These are phyloP conservation scores for Talinum fruticosum DNA, from an alignment of 148 eudicot genomes.

Conservation along the genomic window DNA sequence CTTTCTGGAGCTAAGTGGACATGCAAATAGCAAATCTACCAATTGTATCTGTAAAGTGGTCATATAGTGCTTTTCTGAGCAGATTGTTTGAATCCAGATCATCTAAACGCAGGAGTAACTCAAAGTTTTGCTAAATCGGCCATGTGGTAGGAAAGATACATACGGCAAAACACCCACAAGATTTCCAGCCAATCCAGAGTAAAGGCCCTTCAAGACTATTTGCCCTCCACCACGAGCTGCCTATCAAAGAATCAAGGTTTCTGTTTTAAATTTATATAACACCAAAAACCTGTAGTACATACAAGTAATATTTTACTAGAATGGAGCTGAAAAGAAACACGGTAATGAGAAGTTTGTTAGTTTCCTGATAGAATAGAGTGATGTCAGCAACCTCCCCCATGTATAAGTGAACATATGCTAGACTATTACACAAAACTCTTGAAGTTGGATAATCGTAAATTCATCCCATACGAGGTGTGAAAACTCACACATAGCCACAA, in stretches of 20 bases:
- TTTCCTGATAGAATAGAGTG: background rate
- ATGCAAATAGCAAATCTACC: background rate
- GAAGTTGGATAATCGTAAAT: background rate
- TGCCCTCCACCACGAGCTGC: slow-evolving; percentile 91
- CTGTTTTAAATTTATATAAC: background rate
- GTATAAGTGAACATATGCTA: background rate
- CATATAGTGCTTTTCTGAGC: background rate
- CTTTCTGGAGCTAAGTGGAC: background rate
- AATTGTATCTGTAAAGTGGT: background rate
- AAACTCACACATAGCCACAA: background rate
- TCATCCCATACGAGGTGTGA: background rate
- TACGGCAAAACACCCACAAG: slow-evolving; percentile 96
- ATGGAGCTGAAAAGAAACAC: background rate
- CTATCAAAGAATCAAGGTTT: slow-evolving; percentile 35
- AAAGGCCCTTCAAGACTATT: slow-evolving; percentile 78
- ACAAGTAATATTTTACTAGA: background rate
- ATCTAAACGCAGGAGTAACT: background rate
- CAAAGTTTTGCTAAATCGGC: background rate
- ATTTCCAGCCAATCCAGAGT: slow-evolving; percentile 96
- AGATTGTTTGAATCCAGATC: background rate
- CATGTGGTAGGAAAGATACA: slow-evolving; percentile 24
- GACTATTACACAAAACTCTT: background rate
- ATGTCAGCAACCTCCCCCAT: background rate
- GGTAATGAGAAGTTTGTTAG: background rate
- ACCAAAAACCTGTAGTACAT: background rate